Evolutionary conservation across 2,329 filamentous ascomycete species (phyloP), one percentile per base, ranked within the genome.

Genomic region (Bipolaris cookei): DNA sequence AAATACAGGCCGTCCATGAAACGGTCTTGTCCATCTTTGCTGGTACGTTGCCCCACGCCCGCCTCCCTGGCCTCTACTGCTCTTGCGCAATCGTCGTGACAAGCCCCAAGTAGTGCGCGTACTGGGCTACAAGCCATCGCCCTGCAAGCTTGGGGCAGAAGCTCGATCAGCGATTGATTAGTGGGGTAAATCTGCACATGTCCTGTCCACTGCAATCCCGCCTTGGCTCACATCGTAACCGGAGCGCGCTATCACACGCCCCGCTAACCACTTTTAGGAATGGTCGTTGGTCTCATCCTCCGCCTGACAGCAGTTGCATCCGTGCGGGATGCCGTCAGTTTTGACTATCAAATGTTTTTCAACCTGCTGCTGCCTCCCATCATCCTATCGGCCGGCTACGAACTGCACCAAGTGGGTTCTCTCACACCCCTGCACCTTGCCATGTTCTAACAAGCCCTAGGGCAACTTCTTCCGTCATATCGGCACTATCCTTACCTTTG

Each of bases 291-390:
- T 5, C 82, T 99, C 68, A 85, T 96, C 58, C 87, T 99, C 56
- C 87, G 95, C 71, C 81, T 97, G 62, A 91, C 88, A 41, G 88
- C 90, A 50, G 89, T 90, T 64, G 89, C 91, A 61, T 91, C 90
- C 62, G 92, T 99, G 69, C 89, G 93, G 76, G 90, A 91, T 74
- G 88, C 91, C 63, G 92, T 99, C 72, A 96, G 90, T 78, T 99
- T 99, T 82, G 90, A 98, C 81, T 97, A 97, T 76, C 93, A 98
- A 75, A 97, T 98, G 82, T 99, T 99, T 83, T 99, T 99, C 84
- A 99, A 99, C 78, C 86, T 99, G 43, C 86, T 99, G 11, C 90
- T 99, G n/a, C 95, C 95, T 35, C 95, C 95, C 54, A 99, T 99
- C 74, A 99, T 99, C 75, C 84, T 99, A 25, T 94, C 93, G 14